These are phyloP conservation scores for Russula ochroleuca DNA, from an alignment of 768 basidiomycete genomes.

Conservation along the genomic window DNA sequence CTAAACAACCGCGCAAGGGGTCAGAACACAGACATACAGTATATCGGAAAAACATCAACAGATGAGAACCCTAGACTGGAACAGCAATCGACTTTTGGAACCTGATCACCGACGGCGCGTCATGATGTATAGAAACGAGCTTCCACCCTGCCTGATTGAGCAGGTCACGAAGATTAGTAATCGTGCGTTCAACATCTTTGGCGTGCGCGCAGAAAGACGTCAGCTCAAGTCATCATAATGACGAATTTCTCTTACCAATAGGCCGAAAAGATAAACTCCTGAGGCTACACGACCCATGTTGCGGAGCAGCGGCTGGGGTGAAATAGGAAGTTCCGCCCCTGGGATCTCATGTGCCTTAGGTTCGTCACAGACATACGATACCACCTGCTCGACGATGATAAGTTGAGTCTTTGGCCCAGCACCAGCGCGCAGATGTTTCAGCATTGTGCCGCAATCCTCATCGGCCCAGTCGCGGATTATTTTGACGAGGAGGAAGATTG, in stretches of 20 bases:
- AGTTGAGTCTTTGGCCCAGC: conserved; percentile 30
- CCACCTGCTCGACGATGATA: conserved; percentile 31
- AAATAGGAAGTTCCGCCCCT: conserved; percentile 19
- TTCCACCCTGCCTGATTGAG: conserved; percentile 8
- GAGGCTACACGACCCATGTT: conserved; percentile 28
- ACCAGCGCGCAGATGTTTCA: conserved; percentile 9
- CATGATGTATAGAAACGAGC: not conserved
- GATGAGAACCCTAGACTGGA: conserved; percentile 1
- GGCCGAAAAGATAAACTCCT: conserved; percentile 25
- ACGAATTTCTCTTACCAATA: conserved; percentile 20
- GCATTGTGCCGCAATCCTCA: conserved; percentile 26
- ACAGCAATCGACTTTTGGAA: conserved; percentile 4
- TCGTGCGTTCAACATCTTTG: conserved; percentile 15
- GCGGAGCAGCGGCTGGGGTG: conserved; percentile 29
- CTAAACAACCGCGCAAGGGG: too few species aligned
- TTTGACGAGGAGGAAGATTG: not conserved
- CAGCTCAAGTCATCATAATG: not conserved
- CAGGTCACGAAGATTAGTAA: conserved; percentile 8
- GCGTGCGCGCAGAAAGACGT: not conserved
- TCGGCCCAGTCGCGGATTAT: conserved; percentile 33
- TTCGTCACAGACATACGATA: conserved; percentile 30
- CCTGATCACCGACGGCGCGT: not conserved
- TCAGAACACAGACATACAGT: not conserved
- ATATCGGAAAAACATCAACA: not conserved
- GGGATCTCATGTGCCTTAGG: conserved; percentile 19